Conservation (phyloP, 2,329 filamentous ascomycete species). For the Orbilia ellipsospora region DNA sequence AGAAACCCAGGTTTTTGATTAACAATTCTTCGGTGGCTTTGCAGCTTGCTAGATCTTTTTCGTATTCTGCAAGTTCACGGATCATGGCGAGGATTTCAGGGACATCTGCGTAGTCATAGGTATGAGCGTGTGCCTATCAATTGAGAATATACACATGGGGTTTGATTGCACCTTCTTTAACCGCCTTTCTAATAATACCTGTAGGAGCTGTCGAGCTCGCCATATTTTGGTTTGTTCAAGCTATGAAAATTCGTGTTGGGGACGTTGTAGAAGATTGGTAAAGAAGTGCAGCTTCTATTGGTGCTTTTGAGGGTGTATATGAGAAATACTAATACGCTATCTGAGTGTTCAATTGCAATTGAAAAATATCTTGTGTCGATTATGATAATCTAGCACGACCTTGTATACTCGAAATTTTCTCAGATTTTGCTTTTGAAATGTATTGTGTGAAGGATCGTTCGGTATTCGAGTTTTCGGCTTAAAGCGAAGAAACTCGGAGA, state of each 20-base stretch:
- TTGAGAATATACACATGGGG: too few relatives aligned
- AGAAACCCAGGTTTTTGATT: conserved; percentile 80
- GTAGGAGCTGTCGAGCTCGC: conserved; percentile 14
- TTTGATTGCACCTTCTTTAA: conserved; percentile 32
- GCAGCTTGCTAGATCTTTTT: conserved; percentile 75
- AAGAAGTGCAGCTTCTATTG: too few relatives aligned
- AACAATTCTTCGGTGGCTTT: conserved; percentile 82
- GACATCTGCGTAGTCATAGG: conserved; percentile 71
- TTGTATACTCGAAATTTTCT: not conserved
- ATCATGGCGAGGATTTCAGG: conserved; percentile 83
- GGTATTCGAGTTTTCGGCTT: not conserved
- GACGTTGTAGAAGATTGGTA: not conserved
- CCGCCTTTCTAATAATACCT: conserved; percentile 38
- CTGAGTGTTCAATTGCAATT: too few relatives aligned
- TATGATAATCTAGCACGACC: not conserved
- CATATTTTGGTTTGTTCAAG: not conserved
- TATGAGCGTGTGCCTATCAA: too few relatives aligned
- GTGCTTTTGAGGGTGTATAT: too few relatives aligned
- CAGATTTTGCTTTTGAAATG: not conserved
- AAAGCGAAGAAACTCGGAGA: not conserved
- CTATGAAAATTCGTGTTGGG: conserved; percentile 20
- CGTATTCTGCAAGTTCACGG: conserved; percentile 86
- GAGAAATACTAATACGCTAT: too few relatives aligned
- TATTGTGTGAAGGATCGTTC: not conserved
- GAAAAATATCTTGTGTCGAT: too few relatives aligned